phyloP scores from a whole-genome alignment of 306 rosid genomes.

The Lagenaria siceraria region DNA sequence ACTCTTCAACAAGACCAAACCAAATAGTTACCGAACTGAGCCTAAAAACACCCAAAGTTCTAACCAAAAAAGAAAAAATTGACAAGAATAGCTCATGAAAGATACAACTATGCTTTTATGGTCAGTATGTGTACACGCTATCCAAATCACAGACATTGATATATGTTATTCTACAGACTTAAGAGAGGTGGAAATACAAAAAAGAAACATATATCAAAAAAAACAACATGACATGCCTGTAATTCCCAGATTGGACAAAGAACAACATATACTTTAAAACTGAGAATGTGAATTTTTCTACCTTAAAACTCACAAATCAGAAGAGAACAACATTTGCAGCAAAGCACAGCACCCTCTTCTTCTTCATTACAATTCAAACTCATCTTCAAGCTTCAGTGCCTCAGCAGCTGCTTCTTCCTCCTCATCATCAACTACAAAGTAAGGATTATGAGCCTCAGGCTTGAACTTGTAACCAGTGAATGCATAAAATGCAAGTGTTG shows the following conservation, averaged over 20 bases:
- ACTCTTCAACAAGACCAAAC: too few species aligned
- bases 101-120: not conserved
- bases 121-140: slow-evolving; percentile 3
- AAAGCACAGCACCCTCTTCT: not conserved
- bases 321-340: not conserved
- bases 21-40: too few species aligned
- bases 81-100: not conserved
- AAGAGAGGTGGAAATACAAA: not conserved
- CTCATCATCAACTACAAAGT: slow-evolving; percentile 83
- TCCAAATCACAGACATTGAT: slow-evolving; percentile 7
- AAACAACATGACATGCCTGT: slow-evolving; percentile 4
- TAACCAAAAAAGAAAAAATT: not conserved
- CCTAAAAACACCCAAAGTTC: not conserved
- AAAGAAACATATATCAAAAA: not conserved
- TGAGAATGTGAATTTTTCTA: not conserved
- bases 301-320: not conserved
- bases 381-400: slow-evolving; percentile 88
- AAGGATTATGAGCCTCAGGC: slow-evolving; percentile 91
- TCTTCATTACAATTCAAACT: slow-evolving; percentile 59
- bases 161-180: slow-evolving; percentile 6
- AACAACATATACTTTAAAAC: not conserved
- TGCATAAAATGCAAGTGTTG: slow-evolving; percentile 66
- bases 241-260: not conserved
- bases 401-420: slow-evolving; percentile 97
- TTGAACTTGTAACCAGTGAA: slow-evolving; percentile 83